Conservation (phyloP, 805 yeast genomes). For the Candida dendrica region DNA sequence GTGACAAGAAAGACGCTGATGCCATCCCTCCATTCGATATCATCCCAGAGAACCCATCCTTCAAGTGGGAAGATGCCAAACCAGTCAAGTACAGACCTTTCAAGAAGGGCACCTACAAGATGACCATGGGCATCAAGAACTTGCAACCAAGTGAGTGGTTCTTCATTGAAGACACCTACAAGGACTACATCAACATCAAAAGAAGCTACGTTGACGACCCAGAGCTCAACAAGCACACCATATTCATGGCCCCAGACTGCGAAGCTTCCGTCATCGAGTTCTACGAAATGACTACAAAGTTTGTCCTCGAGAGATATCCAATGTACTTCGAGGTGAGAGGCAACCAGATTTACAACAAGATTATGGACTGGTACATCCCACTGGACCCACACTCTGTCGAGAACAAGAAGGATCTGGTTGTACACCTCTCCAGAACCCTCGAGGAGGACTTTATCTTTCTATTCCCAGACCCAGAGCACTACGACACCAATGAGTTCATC, state of each 20-base stretch:
- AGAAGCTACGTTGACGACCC: conserved; percentile 25
- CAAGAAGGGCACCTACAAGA: conserved; percentile 48
- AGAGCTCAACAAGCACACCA: conserved; percentile 25
- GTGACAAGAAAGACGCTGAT: too few relatives aligned
- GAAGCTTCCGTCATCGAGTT: conserved; percentile 38
- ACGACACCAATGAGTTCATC: conserved; percentile 46
- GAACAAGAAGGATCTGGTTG: conserved; percentile 12
- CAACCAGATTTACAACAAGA: conserved; percentile 16
- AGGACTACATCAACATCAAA: conserved; percentile 35
- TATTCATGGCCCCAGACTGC: conserved; percentile 26
- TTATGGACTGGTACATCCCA: conserved; percentile 18
- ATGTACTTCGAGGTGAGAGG: conserved; percentile 16
- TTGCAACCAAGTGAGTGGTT: conserved; percentile 48
- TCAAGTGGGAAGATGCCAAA: conserved; percentile 35
- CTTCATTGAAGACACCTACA: conserved; percentile 54
- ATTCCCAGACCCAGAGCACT: conserved; percentile 29
- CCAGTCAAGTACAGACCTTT: conserved; percentile 51
- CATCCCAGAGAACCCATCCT: too few relatives aligned
- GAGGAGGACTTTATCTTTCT: conserved; percentile 63
- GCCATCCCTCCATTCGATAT: too few relatives aligned
- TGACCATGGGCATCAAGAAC: conserved; percentile 57
- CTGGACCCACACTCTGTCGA: conserved; percentile 16
- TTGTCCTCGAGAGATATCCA: conserved; percentile 18
- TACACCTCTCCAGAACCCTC: conserved; percentile 26
- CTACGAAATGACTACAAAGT: conserved; percentile 36